Evolutionary conservation across 2,329 filamentous ascomycete genomes (phyloP).

Genomic region (Colletotrichum musicola): DNA sequence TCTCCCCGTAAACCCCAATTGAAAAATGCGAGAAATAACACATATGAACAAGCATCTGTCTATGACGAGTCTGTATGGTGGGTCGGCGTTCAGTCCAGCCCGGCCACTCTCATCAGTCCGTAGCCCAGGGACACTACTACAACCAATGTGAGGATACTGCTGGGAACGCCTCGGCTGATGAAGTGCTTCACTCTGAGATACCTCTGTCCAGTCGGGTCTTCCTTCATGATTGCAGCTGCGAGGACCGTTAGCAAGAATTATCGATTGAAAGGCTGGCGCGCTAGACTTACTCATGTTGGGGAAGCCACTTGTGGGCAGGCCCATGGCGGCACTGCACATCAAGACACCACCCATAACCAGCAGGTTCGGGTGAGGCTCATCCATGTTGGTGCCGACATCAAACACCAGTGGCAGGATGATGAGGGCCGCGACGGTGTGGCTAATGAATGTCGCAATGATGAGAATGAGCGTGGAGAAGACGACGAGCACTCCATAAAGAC

Average conservation of each 20-base stretch:
- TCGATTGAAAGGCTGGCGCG: too few species aligned
- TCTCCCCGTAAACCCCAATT: background rate
- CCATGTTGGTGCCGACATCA: slow-evolving; percentile 87
- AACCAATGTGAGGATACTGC: slow-evolving; percentile 82
- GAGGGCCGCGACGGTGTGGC: slow-evolving; percentile 93
- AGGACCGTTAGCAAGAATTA: background rate
- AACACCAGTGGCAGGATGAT: slow-evolving; percentile 94
- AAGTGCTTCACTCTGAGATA: slow-evolving; percentile 96
- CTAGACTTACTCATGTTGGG: slow-evolving; percentile 94
- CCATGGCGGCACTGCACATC: slow-evolving; percentile 99
- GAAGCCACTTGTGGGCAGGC: slow-evolving; percentile 93
- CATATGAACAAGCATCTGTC: slow-evolving; percentile 1
- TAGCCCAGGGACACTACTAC: slow-evolving; percentile 93
- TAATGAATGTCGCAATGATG: slow-evolving; percentile 97
- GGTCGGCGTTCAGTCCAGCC: slow-evolving; percentile 60
- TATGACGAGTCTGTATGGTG: background rate
- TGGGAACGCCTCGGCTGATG: slow-evolving; percentile 90
- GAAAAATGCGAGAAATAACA: background rate
- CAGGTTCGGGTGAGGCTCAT: slow-evolving; percentile 90
- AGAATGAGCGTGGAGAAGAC: slow-evolving; percentile 88
- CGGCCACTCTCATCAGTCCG: slow-evolving; percentile 84
- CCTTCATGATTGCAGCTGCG: slow-evolving; percentile 97
- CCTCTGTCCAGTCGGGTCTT: slow-evolving; percentile 91
- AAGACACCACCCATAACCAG: slow-evolving; percentile 94
- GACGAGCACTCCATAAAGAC: slow-evolving; percentile 86